A percentile compares a stretch with the other conserved stretches of the same genome.
Evolutionary conservation across 2,329 filamentous ascomycete genomes (phyloP).

Genomic region (Apiospora arundinis): DNA sequence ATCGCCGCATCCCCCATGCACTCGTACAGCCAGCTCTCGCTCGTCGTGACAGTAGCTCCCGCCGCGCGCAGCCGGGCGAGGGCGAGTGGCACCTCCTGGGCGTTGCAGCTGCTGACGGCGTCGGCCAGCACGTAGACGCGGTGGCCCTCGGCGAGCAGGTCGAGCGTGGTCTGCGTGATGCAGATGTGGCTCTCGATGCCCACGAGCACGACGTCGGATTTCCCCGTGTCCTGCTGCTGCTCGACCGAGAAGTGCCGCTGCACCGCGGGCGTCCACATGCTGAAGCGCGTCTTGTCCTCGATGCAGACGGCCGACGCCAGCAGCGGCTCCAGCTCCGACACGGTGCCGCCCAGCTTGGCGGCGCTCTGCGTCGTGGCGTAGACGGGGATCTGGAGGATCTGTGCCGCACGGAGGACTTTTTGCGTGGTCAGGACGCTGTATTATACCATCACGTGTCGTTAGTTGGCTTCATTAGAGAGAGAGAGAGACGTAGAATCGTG

Average conservation of each 20-base stretch:
- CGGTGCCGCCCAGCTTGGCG: constrained; percentile 79
- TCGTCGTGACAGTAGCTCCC: constrained; percentile 81
- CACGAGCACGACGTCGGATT: constrained; percentile 72
- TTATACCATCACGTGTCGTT: constrained; percentile 22
- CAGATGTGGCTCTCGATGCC: constrained; percentile 96
- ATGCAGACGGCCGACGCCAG: constrained; percentile 60
- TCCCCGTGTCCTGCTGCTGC: constrained; percentile 29
- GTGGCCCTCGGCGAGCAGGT: constrained; percentile 77
- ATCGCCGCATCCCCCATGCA: constrained; percentile 81
- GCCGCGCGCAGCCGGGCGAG: constrained; percentile 76
- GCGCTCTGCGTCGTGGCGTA: constrained; percentile 87
- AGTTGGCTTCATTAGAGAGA: not conserved
- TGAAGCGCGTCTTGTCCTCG: constrained; percentile 88
- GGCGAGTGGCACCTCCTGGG: constrained; percentile 80
- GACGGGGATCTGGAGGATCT: constrained; percentile 75
- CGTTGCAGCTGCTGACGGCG: constrained; percentile 87
- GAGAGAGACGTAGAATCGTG: not conserved
- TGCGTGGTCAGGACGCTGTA: constrained; percentile 67
- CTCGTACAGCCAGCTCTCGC: constrained; percentile 91
- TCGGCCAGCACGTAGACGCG: constrained; percentile 87
- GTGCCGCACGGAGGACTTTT: constrained; percentile 71
- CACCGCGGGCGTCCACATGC: constrained; percentile 80
- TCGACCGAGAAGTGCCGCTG: constrained; percentile 42
- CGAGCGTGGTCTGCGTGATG: constrained; percentile 88
- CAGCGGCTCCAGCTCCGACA: constrained; percentile 68